These are phyloP conservation scores for Wickerhamomyces xylosicus DNA, from an alignment of 805 yeast genomes.

Conservation along the genomic window DNA sequence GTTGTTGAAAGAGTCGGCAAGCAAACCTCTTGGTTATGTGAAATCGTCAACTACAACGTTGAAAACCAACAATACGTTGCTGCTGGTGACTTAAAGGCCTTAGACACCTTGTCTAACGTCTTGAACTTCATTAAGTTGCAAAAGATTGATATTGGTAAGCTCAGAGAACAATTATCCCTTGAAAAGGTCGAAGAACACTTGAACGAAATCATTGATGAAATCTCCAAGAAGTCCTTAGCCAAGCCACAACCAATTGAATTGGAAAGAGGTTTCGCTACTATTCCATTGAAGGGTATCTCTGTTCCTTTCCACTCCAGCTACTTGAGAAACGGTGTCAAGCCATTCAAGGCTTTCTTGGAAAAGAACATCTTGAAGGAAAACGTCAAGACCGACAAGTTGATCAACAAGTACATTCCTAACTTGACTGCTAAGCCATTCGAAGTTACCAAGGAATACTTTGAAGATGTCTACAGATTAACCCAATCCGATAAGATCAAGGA, in stretches of 20 bases:
- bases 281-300: conserved; percentile 97
- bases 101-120: conserved; percentile 88
- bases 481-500: conserved; percentile 83
- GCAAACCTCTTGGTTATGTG: conserved; percentile 88
- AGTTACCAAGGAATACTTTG: conserved; percentile 93
- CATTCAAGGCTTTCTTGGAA: conserved; percentile 94
- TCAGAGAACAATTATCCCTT: conserved; percentile 70
- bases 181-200: conserved; percentile 87
- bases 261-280: conserved; percentile 97
- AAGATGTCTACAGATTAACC: conserved; percentile 89
- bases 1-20: conserved; percentile 82
- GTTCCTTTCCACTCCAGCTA: conserved; percentile 99
- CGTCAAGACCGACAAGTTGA: conserved; percentile 86
- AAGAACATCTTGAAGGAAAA: conserved; percentile 94
- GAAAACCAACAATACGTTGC: conserved; percentile 98
- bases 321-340: conserved; percentile 96
- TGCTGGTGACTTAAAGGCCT: conserved; percentile 95
- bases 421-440: conserved; percentile 96
- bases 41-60: conserved; percentile 96
- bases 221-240: conserved; percentile 67
- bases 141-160: conserved; percentile 85
- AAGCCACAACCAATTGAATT: conserved; percentile 96
- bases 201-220: conserved; percentile 79
- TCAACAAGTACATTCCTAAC: conserved; percentile 96
- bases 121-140: conserved; percentile 88